A percentile compares a stretch with the other conserved stretches of the same genome.
Conservation (phyloP, 2,329 filamentous ascomycete genomes). For the Alternaria solani region DNA sequence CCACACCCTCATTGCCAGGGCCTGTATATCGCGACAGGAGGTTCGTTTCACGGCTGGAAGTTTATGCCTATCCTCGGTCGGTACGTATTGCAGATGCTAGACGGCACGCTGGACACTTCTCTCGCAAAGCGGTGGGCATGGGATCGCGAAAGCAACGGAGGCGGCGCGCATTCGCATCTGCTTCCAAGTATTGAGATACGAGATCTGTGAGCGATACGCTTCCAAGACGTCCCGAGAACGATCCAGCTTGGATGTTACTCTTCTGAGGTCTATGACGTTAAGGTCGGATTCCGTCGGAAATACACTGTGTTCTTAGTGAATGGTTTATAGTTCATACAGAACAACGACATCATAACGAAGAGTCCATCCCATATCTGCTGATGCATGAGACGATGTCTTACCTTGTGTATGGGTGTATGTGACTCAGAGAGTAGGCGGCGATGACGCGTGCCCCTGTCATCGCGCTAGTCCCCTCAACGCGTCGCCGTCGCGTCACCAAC, state of each 20-base stretch:
- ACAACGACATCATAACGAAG: neutral
- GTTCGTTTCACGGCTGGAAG: neutral
- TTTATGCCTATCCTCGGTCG: neutral
- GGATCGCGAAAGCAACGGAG: neutral
- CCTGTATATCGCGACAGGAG: neutral
- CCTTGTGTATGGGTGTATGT: neutral
- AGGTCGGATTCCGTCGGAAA: neutral
- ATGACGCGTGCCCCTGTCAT: slow-evolving; percentile 17
- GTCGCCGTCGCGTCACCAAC: slow-evolving; percentile 28
- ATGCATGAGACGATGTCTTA: neutral
- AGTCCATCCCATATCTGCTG: rapidly evolving
- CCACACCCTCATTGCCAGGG: neutral
- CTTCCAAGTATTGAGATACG: neutral
- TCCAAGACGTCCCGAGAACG: neutral
- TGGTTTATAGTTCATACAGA: neutral
- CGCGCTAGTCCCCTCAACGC: slow-evolving; percentile 35
- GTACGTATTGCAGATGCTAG: neutral
- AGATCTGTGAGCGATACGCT: neutral
- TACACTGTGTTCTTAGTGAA: neutral
- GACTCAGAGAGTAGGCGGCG: neutral
- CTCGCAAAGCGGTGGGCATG: neutral
- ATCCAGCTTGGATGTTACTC: neutral
- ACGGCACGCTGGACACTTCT: neutral
- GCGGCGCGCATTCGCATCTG: neutral
- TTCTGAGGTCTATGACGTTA: neutral